Base-by-base conservation (phyloP, 2,329 filamentous ascomycete species). In the Epichloe uncinata region DNA sequence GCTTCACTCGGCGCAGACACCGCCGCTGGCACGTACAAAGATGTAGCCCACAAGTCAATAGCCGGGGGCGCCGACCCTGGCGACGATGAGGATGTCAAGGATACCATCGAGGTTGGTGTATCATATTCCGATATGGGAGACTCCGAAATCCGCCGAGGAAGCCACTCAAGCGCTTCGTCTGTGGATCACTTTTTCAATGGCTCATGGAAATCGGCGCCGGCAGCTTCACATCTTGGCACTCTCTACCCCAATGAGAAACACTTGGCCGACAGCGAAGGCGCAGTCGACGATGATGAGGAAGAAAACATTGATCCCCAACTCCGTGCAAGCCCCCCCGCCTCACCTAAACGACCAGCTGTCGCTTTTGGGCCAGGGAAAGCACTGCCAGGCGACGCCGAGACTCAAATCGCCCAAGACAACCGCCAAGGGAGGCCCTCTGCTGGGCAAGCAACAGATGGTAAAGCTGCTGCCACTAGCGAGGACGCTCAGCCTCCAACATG, bases 41-140 rank as follows among this genome's bases (percentile, higher is more conserved):
- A 69, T 53, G 62, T 68, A 37, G 58, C 67, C 50, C 66, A 66
- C 53, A 72, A 69, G 61, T 60, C 61, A 7, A 55, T 62, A 47
- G 63, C 68, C 50, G 44, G 61, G 35, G 61, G 58, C 53, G 54
- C 61, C 45, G 66, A 66, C 55, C 60, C 61, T 16, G 42, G 30
- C 20, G 69, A 73, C 47, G 69, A 73, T 52, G 72, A 72, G 30
- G 71, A 77, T 42, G 73, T 78, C 30, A 71, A 76, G 58, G 76
- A 79, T 58, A 78, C 75, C 13, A 79, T 79, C 52, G 72, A 79
- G 57, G 76, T 79, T 45, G 73, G 74, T 44, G 71, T 73, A 40
- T 63, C 61, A 34, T 62, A 60, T 41, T 63, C 64, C 30, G 65
- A 66, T 46, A 51, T 59, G 47, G 61, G 62, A 42, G 61, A 63